A percentile compares a stretch with the other conserved stretches of the same genome.
Conservation (phyloP, 257 asterid species). For the Solanum bulbocastanum region DNA sequence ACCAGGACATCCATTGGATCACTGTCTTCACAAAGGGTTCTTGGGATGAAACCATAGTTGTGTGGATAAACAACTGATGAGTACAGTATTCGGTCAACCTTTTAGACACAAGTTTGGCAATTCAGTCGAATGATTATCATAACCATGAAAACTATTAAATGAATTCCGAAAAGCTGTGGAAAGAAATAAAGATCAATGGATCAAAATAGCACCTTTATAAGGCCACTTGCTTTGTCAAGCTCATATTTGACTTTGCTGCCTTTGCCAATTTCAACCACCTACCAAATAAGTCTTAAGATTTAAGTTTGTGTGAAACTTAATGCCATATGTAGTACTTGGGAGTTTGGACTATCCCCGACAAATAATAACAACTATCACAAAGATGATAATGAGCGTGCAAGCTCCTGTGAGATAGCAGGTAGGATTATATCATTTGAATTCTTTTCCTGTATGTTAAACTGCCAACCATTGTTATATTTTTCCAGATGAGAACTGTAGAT, state of each 20-base stretch:
- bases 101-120: neutral
- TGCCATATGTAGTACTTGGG: neutral
- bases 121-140: neutral
- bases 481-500: neutral
- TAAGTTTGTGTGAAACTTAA: neutral
- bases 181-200: neutral
- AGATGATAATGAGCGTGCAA: neutral
- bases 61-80: constrained; percentile 95
- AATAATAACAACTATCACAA: neutral
- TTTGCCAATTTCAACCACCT: constrained; percentile 88
- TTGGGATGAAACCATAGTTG: constrained; percentile 87
- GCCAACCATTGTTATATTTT: neutral
- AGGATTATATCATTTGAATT: neutral
- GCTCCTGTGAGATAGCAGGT: neutral
- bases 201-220: constrained; percentile 48
- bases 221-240: constrained; percentile 88
- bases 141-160: neutral
- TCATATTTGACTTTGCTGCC: constrained; percentile 94
- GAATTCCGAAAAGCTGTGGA: neutral
- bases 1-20: constrained; percentile 87
- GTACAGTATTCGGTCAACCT: constrained; percentile 87
- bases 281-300: constrained; percentile 6
- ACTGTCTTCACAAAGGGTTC: constrained; percentile 84
- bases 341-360: neutral
- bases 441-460: neutral